Conservation (phyloP, 1,284 basidiomycete genomes). For the Marasmius oreades region DNA sequence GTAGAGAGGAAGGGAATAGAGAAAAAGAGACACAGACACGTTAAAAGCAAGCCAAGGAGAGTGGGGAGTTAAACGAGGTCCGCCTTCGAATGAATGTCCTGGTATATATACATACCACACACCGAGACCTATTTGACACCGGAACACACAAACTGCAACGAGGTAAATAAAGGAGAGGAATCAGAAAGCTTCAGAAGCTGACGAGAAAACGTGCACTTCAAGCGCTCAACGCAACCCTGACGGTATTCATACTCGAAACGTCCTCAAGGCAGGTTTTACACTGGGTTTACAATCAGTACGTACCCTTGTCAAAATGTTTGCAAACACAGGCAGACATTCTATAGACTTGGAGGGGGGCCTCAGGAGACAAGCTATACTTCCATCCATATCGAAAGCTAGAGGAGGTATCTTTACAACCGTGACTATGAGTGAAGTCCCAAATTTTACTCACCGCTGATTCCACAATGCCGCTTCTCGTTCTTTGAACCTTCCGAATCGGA, state of each 20-base stretch:
- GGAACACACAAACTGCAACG: neutral
- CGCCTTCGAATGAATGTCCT: neutral
- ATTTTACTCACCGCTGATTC: too few species aligned
- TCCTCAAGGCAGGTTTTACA: too few species aligned
- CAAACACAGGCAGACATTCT: too few species aligned
- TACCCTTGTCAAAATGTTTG: too few species aligned
- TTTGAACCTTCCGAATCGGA: neutral
- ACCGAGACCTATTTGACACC: neutral
- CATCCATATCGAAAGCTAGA: too few species aligned
- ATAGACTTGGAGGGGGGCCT: too few species aligned
- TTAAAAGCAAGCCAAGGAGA: neutral
- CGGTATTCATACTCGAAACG: too few species aligned
- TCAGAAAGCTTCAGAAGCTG: neutral
- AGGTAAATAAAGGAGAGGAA: neutral
- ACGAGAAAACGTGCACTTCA: neutral
- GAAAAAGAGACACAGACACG: neutral
- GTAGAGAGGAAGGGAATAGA: neutral
- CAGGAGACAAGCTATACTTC: too few species aligned
- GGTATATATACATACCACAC: neutral
- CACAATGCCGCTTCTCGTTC: neutral
- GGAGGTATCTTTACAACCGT: too few species aligned
- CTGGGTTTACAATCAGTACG: too few species aligned
- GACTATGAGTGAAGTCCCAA: too few species aligned
- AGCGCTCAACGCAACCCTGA: neutral
- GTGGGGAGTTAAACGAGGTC: neutral